Evolutionary conservation across 805 yeast genomes (phyloP), one percentile per base, ranked within the genome.

Genomic region (Starmera caribaea): DNA sequence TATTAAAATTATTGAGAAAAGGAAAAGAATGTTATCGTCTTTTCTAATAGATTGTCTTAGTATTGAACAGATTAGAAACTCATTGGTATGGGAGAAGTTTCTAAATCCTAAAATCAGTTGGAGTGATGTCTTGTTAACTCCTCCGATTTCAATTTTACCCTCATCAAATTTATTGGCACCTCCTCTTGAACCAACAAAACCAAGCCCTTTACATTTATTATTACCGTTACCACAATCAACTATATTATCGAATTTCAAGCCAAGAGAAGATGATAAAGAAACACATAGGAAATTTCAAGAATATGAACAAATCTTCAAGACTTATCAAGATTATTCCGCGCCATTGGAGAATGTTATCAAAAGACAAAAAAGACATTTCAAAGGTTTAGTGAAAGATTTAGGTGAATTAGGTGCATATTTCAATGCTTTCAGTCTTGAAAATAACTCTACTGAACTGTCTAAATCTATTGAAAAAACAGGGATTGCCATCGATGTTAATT

Each of bases 31-130:
- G 71, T 70, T 89, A 35, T 69, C 82, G 0, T 78, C 75, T 16
- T 92, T 92, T 53, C 66, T 92, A 41, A 84, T 84, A 53, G 70
- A 88, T 44, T 90, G 97, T 57, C 51, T 75, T 39, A 58, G 62
- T 9, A 76, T 79, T 36, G 63, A 66, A 1, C 73, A 69, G 45
- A 68, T 92, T 16, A 61, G 76, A 32, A 68, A 68, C 21, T 73
- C 79, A 46, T 69, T 69, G 15, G 76, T 83, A 16, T 85, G 88
- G 51, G 71, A 76, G 32, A 76, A 81, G 53, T 92, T 92, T 53
- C 59, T 92, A 41, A 92, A 88, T 54, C 95, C 97, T 7, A 81
- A 81, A 44, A 76, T 85, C 11, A 73, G 75, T 47, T 92, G 96
- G 90, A 67, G 72, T 17, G 96, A 89, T 53, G 95, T 76, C 3